Percentiles rank a stretch among this genome's conserved stretches.
Conservation (phyloP, 2,329 filamentous ascomycete genomes). For the Exophiala sideris region DNA sequence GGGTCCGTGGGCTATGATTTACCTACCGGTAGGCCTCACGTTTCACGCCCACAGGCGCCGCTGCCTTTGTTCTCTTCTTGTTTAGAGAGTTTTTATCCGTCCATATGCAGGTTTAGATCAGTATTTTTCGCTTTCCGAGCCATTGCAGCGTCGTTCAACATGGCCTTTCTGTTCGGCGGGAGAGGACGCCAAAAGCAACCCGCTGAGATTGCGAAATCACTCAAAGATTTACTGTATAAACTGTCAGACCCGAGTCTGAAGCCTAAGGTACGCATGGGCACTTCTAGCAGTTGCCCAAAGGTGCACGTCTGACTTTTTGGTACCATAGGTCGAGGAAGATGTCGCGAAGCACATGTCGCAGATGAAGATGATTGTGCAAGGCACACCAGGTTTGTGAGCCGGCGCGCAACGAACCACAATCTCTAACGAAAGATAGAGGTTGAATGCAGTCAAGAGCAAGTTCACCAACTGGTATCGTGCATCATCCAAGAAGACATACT, state of each 20-base stretch:
- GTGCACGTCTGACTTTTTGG: not conserved
- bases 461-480: constrained; percentile 77
- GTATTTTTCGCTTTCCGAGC: too few relatives aligned
- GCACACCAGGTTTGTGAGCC: constrained; percentile 71
- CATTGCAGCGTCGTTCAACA: constrained; percentile 33
- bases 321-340: constrained; percentile 20
- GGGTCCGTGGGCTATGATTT: too few relatives aligned
- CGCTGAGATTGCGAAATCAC: constrained; percentile 59
- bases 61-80: too few relatives aligned
- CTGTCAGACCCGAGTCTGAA: constrained; percentile 57
- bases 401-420: constrained; percentile 8
- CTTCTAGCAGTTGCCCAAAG: not conserved
- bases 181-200: constrained; percentile 60
- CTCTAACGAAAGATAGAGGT: constrained; percentile 57
- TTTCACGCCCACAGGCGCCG: too few relatives aligned
- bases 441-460: constrained; percentile 81
- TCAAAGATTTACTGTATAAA: constrained; percentile 61
- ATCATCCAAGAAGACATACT: constrained; percentile 89
- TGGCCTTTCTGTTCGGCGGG: constrained; percentile 67
- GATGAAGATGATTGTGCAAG: constrained; percentile 92
- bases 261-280: constrained; percentile 49
- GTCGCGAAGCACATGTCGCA: constrained; percentile 73
- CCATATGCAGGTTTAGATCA: too few relatives aligned
- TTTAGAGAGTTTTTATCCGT: too few relatives aligned
- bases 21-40: too few relatives aligned